Evolutionary conservation across 75 land plant species (phyloP), one percentile per base, ranked within the genome.

Genomic region (Cryptomeria japonica): DNA sequence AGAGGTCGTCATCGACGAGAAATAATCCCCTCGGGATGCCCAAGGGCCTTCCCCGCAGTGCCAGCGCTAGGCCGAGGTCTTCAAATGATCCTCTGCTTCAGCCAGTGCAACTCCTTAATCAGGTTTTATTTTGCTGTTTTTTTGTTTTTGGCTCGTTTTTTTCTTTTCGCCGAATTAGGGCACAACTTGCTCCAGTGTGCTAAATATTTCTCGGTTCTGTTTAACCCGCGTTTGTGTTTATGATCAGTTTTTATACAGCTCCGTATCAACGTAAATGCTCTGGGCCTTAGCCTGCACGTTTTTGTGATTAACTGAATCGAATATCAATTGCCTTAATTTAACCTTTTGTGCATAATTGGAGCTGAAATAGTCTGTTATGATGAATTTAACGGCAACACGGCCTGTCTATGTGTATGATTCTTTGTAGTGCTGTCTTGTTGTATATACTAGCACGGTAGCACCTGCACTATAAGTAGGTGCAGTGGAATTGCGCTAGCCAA

Each of bases 71-170:
- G 0, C 86, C 99, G 46, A 85, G 95, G 73, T 92, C 93, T 39
- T 77, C 89, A 15, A 89, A 92, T 34, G 99, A 97, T 89, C 90
- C 94, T 39, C 58, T 95, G 25, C 89, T 96, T 16, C 94, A 93
- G 76, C 99, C 98, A 22, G 92, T 91, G 32, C 94, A 95, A 92
- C 95, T 97, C 34, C 56, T 94, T 75, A 93, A 93, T 64, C 92
- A 94, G 94, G 95, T 93, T 82, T 38, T 36, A 31, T 53, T 32
- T 84, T 61, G 37, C 19, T 6, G 53, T 15, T 78, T 77, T n/a
- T 2, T 42, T 46, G 53, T 38, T 32, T 46, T 47, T 22, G 53
- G 1, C 53, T n/a, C 55, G 3, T 47, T 28, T 47, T 47, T 79
- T 5, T 22, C 7, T 38, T 18, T 78, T 78, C 19, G 25, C 15